Evolutionary conservation across 2,329 filamentous ascomycete species (phyloP).

Genomic region (Cladosporium oxysporum): DNA sequence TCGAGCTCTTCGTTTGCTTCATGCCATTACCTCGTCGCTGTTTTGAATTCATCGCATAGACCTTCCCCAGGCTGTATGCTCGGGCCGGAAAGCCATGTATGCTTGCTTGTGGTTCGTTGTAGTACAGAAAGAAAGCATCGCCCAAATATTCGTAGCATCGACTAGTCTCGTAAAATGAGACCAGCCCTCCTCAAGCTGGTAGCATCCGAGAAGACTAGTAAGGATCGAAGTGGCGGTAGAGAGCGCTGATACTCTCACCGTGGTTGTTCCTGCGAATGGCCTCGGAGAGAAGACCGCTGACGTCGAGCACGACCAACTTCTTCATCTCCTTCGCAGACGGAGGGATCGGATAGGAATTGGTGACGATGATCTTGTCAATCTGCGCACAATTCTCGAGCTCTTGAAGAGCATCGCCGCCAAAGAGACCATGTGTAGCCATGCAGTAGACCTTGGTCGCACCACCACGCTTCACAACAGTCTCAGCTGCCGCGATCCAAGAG

Average conservation of each 20-base stretch:
- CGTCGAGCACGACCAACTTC: conserved; percentile 87
- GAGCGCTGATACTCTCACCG: conserved; percentile 72
- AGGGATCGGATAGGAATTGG: conserved; percentile 92
- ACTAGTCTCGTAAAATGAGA: neutral
- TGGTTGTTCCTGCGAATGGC: conserved; percentile 96
- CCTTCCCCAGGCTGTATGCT: neutral
- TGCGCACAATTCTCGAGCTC: conserved; percentile 90
- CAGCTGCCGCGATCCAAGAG: conserved; percentile 95
- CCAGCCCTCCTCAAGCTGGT: neutral
- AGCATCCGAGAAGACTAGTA: neutral
- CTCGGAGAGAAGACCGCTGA: conserved; percentile 85
- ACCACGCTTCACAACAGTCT: conserved; percentile 92
- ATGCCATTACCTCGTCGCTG: conserved; percentile 17
- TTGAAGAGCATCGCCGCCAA: conserved; percentile 84
- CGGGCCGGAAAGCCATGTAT: neutral
- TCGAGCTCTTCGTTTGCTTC: conserved; percentile 17
- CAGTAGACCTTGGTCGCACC: conserved; percentile 92
- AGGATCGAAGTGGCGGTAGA: conserved; percentile 48
- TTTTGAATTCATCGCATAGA: neutral
- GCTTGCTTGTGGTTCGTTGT: neutral
- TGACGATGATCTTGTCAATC: conserved; percentile 92
- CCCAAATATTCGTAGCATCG: neutral
- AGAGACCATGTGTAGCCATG: conserved; percentile 95
- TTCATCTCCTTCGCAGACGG: conserved; percentile 69
- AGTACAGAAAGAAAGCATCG: neutral